phyloP scores from a whole-genome alignment of 495 filamentous ascomycete genomes.

The Letharia columbiana region DNA sequence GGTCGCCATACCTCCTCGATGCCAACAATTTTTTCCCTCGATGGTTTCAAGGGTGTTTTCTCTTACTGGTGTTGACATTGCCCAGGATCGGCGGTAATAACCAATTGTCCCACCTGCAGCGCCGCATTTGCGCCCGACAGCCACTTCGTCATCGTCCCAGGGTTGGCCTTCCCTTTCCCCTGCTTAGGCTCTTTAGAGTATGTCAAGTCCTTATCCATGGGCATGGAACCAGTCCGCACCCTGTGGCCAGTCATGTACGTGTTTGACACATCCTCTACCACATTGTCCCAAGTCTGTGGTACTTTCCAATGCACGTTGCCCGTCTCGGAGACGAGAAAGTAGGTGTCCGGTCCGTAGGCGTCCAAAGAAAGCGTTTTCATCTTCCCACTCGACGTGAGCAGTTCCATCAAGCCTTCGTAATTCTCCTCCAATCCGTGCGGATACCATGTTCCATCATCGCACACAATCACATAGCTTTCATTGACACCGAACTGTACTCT shows the following conservation, averaged over 20 bases:
- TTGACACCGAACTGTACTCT: not conserved
- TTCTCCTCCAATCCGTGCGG: not conserved
- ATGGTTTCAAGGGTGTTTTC: not conserved
- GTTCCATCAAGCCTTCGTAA: not conserved
- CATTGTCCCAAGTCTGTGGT: not conserved
- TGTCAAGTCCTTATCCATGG: constrained; percentile 3
- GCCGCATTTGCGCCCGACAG: not conserved
- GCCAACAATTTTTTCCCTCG: too few species aligned
- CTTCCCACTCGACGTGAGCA: not conserved
- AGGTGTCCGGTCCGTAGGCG: not conserved
- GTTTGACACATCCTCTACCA: not conserved
- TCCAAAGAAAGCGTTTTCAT: not conserved
- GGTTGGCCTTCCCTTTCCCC: not conserved
- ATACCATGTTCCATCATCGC: not conserved
- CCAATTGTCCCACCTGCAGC: not conserved
- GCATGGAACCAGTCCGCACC: not conserved
- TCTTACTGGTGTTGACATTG: not conserved
- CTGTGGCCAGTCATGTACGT: constrained; percentile 1
- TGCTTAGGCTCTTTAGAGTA: not conserved
- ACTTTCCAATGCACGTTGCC: constrained; percentile 4
- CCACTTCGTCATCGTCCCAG: not conserved
- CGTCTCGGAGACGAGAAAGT: not conserved
- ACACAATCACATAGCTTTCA: not conserved
- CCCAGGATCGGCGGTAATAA: not conserved
- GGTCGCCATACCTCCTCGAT: too few species aligned